Percentiles rank a stretch among this genome's conserved stretches.
Conservation (phyloP, 345 rosid genomes). For the Populus deltoides region DNA sequence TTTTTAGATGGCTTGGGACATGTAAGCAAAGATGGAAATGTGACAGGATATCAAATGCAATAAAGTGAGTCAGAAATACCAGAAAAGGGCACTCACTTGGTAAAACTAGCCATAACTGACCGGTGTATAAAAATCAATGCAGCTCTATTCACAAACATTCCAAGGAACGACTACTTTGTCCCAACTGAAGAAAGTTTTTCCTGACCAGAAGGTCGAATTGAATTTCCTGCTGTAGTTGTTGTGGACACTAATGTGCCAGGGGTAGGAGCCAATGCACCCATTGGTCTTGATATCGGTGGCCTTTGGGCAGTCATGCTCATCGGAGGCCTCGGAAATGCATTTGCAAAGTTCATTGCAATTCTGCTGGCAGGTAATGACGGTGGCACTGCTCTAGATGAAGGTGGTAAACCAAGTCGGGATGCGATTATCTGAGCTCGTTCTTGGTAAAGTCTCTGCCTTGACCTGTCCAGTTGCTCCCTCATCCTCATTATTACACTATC, state of each 20-base stretch:
- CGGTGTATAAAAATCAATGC: conserved; percentile 7
- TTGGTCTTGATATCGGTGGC: conserved; percentile 66
- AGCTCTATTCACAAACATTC: conserved; percentile 18
- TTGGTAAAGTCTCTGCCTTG: conserved; percentile 81
- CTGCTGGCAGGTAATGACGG: conserved; percentile 64
- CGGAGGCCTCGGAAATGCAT: conserved; percentile 62
- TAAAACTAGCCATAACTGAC: conserved; percentile 6
- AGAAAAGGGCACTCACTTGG: conserved; percentile 27
- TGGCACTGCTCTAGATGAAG: conserved; percentile 57
- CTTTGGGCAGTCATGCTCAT: conserved; percentile 56
- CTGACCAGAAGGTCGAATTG: conserved; percentile 46
- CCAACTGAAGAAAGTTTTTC: conserved; percentile 34
- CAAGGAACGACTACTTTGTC: conserved; percentile 25
- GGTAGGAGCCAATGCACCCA: conserved; percentile 44
- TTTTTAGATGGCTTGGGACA: background rate
- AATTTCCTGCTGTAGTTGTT: conserved; percentile 46
- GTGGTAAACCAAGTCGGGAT: conserved; percentile 71
- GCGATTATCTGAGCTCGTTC: conserved; percentile 95
- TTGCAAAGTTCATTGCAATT: conserved; percentile 57
- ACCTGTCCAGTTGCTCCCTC: conserved; percentile 87
- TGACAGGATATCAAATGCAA: background rate
- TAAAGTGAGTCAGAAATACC: background rate
- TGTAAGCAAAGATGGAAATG: background rate
- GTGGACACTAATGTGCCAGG: conserved; percentile 44
- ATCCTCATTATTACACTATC: conserved; percentile 61